Evolutionary conservation across 2,329 filamentous ascomycete genomes (phyloP), one percentile per base, ranked within the genome.

Genomic region (Aureobasidium sp.): DNA sequence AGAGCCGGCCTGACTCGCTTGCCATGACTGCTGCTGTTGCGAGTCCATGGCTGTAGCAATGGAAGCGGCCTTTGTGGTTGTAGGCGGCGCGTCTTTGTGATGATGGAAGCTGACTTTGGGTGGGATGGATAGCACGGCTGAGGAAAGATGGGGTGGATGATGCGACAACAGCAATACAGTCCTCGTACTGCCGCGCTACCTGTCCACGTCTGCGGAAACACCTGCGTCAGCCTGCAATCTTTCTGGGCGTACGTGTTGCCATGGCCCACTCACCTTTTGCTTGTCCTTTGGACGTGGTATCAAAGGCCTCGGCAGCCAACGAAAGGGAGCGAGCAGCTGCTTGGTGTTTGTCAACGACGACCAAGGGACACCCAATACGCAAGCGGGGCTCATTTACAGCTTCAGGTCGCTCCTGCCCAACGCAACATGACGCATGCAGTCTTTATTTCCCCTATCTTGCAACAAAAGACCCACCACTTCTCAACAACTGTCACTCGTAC

Each of bases 21-120:
- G 53, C 53, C 53, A 57, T 46, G 37, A 26, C 41, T 46, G 41
- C 53, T 56, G 52, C 37, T 60, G 57, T 12, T 60, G 57, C 32
- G 57, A n/a, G 43, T 60, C 57, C 57, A 60, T 60, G 24, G 13
- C 44, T 37, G 56, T 36, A 57, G 53, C 47, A 36, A 51, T 53
- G 34, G 20, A 27, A 26, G 34, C 20, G 13, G 39, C 34, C 41
- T 43, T 48, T 37, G 32, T 39, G 20, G 32, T n/a, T 29, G 4
- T 39, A 8, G 34, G 26, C 46, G 26, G 46, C 46, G 36, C 37
- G 39, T 7, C 53, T 43, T 59, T 47, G 55, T 39, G n/a, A 24
- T 47, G 41, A 37, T 48, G 41, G 10, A 34, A 24, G 55, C 55
- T 43, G 55, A 32, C 43, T 43, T n/a, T 59, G 37, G 55, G 20